Evolutionary conservation across 805 yeast species (phyloP), one percentile per base, ranked within the genome.

Genomic region (Pichia ethanolica): DNA sequence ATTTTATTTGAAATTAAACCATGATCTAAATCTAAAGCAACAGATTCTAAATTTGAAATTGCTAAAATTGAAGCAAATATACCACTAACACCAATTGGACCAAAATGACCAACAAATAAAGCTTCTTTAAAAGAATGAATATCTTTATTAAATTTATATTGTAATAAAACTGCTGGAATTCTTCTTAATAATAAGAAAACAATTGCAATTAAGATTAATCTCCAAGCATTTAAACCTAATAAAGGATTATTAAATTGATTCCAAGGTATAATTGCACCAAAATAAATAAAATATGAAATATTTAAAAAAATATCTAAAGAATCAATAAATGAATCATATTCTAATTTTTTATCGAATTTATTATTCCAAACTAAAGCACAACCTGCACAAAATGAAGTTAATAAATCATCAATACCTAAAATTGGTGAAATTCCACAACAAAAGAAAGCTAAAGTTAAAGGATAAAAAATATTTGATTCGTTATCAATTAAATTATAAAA

Each of bases 261-360:
- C 89, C 89, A 83, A 0, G 88, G 89, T 26, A 82, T 70, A 39
- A 82, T 73, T 9, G 86, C 77, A 0, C 89, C 89, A 52, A 82
- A 75, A 66, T 82, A 83, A 35, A 81, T 75, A 55, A 83, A 83
- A 55, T 77, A 80, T 7, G 82, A 74, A 62, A 83, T 70, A 63
- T 83, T 83, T 34, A 83, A 66, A 52, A 82, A 61, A 54, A 81
- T 66, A 59, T 83, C 89, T 44, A 83, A 71, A 12, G 78, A 81
- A 1, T 81, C 78, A 40, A 84, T 78, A 12, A 81, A 77, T 54
- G 83, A 73, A 50, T 77, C 79, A 54, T 77, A 77, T 1, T 82
- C 78, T 43, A 67, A 65, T 30, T 83, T 77, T 11, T n/a, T 27
- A 4, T 39, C 38, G 59, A 73, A 78, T 65, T 77, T 78, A 20